phyloP scores from a whole-genome alignment of 2,329 filamentous ascomycete genomes.

The Aschersonia sp. region DNA sequence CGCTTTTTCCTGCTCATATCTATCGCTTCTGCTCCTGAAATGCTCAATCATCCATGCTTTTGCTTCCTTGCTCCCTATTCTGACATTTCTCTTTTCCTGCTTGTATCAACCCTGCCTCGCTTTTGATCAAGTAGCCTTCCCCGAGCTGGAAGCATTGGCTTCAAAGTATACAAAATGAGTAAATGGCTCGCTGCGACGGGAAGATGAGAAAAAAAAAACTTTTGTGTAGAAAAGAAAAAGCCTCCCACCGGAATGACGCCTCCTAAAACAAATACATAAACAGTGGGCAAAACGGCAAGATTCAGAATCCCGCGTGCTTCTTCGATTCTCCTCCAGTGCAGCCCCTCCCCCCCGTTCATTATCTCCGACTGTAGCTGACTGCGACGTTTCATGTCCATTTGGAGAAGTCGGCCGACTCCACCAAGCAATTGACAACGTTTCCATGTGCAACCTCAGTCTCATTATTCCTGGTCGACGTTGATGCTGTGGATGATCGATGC shows the following conservation, averaged over 20 bases:
- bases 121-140: too few species aligned
- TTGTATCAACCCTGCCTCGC: too few species aligned
- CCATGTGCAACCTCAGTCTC: constrained; percentile 33
- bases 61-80: too few species aligned
- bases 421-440: constrained; percentile 14
- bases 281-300: neutral
- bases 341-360: too few species aligned
- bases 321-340: too few species aligned
- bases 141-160: too few species aligned
- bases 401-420: constrained; percentile 24
- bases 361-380: too few species aligned
- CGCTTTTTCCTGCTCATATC: too few species aligned
- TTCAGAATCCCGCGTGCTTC: neutral
- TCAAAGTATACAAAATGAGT: too few species aligned
- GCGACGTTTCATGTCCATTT: constrained; percentile 16
- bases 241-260: neutral
- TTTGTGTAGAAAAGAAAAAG: neutral
- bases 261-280: neutral
- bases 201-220: neutral
- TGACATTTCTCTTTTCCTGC: too few species aligned
- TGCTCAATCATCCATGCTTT: too few species aligned
- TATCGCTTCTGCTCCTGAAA: too few species aligned
- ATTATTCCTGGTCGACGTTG: constrained; percentile 36
- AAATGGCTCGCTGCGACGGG: neutral
- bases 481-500: constrained; percentile 42